Evolutionary conservation across 2,329 filamentous ascomycete genomes (phyloP), one percentile per base, ranked within the genome.

Genomic region (Arachnopeziza araneosa): DNA sequence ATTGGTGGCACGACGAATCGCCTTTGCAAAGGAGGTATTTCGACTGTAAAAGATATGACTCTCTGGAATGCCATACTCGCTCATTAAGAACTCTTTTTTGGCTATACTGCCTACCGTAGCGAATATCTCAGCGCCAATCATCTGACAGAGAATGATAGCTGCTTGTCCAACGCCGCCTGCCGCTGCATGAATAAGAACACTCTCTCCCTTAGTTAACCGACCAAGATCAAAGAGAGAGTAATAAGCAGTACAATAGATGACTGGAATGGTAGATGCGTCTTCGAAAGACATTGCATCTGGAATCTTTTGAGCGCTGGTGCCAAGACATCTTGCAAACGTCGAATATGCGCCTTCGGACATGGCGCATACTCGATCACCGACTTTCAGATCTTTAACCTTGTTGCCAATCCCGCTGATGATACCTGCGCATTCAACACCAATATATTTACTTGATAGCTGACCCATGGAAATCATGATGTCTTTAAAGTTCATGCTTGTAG

Each of bases 401-500:
- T 7, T 8, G 8, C 52, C 52, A n/a, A 54, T 8, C 10, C 12
- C 36, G n/a, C 64, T 67, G 10, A 76, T 66, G 24, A 75, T 52
- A 49, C 74, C 74, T 61, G 64, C 66, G 52, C 36, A 44, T 14
- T 44, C 36, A 12, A 44, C 36, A 26, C 26, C 22, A 24, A 30
- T 54, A 22, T 26, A n/a, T 7, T 24, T 54, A 7, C 52, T 26
- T 24, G 23, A n/a, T n/a, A 54, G 17, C n/a, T 54, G 52, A 7
- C 52, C 52, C 24, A 54, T 24, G 2, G 52, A 24, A 17, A 54
- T 30, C 52, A 54, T 24, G 24, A 54, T 30, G n/a, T 54, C 52
- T n/a, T 30, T 54, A n/a, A 74, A 73, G 57, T 75, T 75, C 32
- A 75, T 63, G 19, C 71, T 69, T 0, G 67, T 68, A 9, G 72